Conservation (phyloP, 192 early-diverging fungal species). For the Linnemannia hyalina region DNA sequence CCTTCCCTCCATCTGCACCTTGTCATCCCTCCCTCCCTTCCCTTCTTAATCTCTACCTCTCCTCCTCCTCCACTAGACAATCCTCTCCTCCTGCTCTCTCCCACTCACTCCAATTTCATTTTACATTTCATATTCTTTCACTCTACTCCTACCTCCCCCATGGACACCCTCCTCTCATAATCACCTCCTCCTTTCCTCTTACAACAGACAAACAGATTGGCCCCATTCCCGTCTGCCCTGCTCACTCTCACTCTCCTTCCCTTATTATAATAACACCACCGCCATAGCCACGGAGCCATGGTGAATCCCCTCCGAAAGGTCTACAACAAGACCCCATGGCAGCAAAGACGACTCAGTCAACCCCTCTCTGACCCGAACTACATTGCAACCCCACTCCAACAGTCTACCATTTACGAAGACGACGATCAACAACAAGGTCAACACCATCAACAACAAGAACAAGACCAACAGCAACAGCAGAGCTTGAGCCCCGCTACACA, state of each 20-base stretch:
- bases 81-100: neutral
- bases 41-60: neutral
- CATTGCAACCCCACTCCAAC: conserved; percentile 14
- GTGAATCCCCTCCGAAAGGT: conserved; percentile 32
- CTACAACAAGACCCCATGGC: conserved; percentile 50
- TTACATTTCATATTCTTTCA: neutral
- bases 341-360: conserved; percentile 34
- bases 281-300: conserved; percentile 17
- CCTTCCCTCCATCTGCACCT: neutral
- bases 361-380: conserved; percentile 54
- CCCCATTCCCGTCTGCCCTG: neutral
- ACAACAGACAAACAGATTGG: neutral
- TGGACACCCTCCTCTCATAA: neutral
- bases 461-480: neutral
- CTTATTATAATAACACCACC: neutral
- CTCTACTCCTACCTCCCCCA: neutral
- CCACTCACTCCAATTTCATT: neutral
- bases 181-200: neutral
- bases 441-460: conserved; percentile 1
- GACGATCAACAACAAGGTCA: conserved; percentile 4
- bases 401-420: conserved; percentile 17
- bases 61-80: neutral
- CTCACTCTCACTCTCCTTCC: neutral
- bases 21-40: neutral
- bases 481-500: neutral